Evolutionary conservation across 495 filamentous ascomycete species (phyloP).

Genomic region (Tetracladium setigerum): DNA sequence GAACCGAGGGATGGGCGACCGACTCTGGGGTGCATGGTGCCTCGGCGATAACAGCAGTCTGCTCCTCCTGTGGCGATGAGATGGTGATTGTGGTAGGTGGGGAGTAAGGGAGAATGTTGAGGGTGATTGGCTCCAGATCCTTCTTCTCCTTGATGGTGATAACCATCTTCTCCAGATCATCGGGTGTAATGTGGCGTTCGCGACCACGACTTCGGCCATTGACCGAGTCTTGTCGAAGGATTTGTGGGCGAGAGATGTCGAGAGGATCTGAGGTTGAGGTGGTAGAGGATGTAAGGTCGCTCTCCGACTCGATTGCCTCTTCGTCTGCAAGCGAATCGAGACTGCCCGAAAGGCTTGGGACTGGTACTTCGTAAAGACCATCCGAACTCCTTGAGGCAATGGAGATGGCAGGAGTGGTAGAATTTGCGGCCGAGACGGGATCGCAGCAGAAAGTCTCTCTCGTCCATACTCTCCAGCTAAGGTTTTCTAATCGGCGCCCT

Average conservation of each 20-base stretch:
- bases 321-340: conserved; percentile 75
- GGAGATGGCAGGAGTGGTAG: conserved; percentile 35
- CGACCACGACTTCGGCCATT: conserved; percentile 58
- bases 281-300: conserved; percentile 36
- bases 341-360: conserved; percentile 86
- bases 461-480: conserved; percentile 95
- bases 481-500: conserved; percentile 85
- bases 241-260: conserved; percentile 50
- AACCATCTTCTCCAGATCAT: conserved; percentile 84
- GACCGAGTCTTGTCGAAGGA: conserved; percentile 46
- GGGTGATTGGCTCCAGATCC: conserved; percentile 36
- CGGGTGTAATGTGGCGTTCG: conserved; percentile 85
- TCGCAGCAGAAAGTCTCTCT: conserved; percentile 95
- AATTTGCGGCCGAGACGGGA: conserved; percentile 27
- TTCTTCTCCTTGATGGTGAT: conserved; percentile 81
- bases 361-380: conserved; percentile 41
- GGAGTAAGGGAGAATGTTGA: conserved; percentile 15
- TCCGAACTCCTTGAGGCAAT: conserved; percentile 32
- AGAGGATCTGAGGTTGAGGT: conserved; percentile 32
- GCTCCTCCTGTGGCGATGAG: neutral
- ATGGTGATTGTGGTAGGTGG: conserved; percentile 5
- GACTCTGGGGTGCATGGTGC: neutral
- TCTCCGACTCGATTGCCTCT: conserved; percentile 60
- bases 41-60: neutral
- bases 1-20: conserved; percentile 1